phyloP scores from a whole-genome alignment of 2,329 filamentous ascomycete species.

The Pseudophaeomoniella oleicola region DNA sequence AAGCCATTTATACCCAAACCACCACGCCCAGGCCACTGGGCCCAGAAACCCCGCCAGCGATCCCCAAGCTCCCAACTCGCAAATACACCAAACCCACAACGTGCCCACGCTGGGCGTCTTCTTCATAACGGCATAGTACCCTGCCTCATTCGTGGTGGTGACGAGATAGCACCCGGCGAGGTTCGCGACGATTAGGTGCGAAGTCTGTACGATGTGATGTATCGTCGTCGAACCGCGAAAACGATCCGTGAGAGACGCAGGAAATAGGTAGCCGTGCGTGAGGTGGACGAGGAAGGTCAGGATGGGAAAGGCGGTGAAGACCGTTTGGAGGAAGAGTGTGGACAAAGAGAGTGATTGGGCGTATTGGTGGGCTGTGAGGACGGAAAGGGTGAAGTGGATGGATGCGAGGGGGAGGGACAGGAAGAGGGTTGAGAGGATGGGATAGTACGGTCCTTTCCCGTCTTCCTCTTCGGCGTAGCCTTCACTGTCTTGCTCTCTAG shows the following conservation, averaged over 20 bases:
- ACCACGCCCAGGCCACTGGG: constrained; percentile 39
- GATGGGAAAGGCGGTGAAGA: constrained; percentile 24
- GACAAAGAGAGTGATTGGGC: constrained; percentile 15
- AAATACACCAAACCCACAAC: constrained; percentile 82
- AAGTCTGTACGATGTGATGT: constrained; percentile 16
- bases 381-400: constrained; percentile 29
- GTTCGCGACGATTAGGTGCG: constrained; percentile 51
- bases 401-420: constrained; percentile 26
- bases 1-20: constrained; percentile 32
- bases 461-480: constrained; percentile 5
- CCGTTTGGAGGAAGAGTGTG: constrained; percentile 16
- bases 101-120: constrained; percentile 76
- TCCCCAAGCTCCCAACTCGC: constrained; percentile 63
- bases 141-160: constrained; percentile 60
- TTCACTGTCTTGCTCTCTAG: neutral
- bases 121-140: constrained; percentile 85
- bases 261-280: constrained; percentile 27
- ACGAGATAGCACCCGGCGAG: constrained; percentile 64
- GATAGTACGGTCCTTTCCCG: constrained; percentile 15
- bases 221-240: constrained; percentile 2
- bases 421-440: constrained; percentile 27
- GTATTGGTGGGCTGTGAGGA: constrained; percentile 32
- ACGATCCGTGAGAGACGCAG: constrained; percentile 10
- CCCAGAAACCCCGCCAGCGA: constrained; percentile 42
- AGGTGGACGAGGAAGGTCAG: constrained; percentile 29